Evolutionary conservation across 129 eudicot genomes (phyloP), one percentile per base, ranked within the genome.

Genomic region (Cynara cardunculus): DNA sequence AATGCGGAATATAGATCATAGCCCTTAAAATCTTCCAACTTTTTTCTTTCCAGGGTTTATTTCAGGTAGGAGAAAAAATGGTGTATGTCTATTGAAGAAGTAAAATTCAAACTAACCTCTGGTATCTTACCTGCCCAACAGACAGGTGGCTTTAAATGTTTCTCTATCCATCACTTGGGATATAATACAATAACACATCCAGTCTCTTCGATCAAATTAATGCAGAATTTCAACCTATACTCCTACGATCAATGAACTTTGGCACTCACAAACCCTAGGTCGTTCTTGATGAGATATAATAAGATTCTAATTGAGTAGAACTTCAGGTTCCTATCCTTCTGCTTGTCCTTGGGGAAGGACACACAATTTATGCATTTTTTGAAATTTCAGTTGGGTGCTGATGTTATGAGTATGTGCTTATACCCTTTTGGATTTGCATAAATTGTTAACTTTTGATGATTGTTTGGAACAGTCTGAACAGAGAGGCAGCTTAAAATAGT

Each of bases 401-500:
- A 22, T 62, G 69, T 62, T 22, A 62, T 62, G 69, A 22, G 26
- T 21, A 62, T 62, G 22, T n/a, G 66, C 19, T 21, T 19, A 62
- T 62, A 9, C 69, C 25, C 26, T 62, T 62, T 21, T 62, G 69
- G 26, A 62, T 62, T 62, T 62, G 27, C 69, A 62, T 62, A 64
- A 22, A 21, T 49, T 56, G 18, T 49, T 9, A 64, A 62, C 3
- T 31, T 4, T 67, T 53, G 74, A 41, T 74, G 31, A 72, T 35
- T 67, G 28, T 30, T 39, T 73, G 62, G 18, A 64, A 64, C 24
- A 13, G 25, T 8, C 53, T 83, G 7, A 71, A 78, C 34, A 39
- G 26, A 70, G 16, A 35, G 16, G 41, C 73, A 69, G 77, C 77
- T 10, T 61, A 70, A 70, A 53, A 26, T 84, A 56, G 75, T 64